These are phyloP conservation scores for Colletotrichum scovillei DNA, from an alignment of 2,329 filamentous ascomycete species.

Conservation along the genomic window DNA sequence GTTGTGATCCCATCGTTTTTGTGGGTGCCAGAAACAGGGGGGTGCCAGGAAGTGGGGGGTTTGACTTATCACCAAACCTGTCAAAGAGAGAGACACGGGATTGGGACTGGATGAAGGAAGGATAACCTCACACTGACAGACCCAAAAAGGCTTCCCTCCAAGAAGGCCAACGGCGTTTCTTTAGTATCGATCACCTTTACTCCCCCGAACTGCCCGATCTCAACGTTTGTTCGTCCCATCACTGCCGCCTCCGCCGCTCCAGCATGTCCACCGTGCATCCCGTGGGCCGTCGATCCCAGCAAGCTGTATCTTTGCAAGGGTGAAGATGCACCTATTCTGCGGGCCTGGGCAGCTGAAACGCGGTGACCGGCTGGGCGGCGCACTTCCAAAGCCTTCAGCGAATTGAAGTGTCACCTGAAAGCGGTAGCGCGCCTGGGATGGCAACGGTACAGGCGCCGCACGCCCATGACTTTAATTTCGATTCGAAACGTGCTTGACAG, in stretches of 20 bases:
- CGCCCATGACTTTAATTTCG: constrained; percentile 13
- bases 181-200: not conserved
- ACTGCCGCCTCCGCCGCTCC: not conserved
- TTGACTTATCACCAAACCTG: not conserved
- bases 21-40: too few species aligned
- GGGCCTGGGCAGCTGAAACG: constrained; percentile 19
- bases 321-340: not conserved
- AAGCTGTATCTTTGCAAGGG: not conserved
- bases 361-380: not conserved
- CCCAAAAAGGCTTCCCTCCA: not conserved
- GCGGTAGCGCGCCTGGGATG: not conserved
- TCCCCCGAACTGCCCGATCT: not conserved
- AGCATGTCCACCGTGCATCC: not conserved
- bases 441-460: not conserved
- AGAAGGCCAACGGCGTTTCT: not conserved
- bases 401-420: not conserved
- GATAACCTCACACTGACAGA: not conserved
- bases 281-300: not conserved
- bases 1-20: too few species aligned
- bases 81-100: not conserved
- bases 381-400: not conserved
- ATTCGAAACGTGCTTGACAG: constrained; percentile 22
- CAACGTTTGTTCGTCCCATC: constrained; percentile 9
- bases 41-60: too few species aligned
- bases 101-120: not conserved